Percentiles rank a stretch among this genome's conserved stretches.
Conservation (phyloP, 768 basidiomycete species). For the Termitomyces eurrhizus region DNA sequence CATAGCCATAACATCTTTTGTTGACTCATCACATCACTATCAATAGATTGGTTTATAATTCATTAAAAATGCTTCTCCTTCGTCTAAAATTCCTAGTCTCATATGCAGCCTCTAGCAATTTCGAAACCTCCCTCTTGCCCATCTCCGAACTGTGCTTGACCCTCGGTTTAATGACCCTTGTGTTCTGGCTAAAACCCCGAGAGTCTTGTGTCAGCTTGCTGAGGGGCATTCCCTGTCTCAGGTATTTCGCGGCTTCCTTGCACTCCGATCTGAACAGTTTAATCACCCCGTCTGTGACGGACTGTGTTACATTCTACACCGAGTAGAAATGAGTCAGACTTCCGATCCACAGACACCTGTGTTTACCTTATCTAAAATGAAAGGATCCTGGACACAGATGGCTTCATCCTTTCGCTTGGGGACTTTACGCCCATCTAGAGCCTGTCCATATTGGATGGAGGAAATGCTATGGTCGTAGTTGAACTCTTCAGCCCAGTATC, state of each 20-base stretch:
- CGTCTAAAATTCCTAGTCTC: neutral
- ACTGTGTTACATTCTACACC: constrained; percentile 5
- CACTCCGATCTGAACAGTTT: constrained; percentile 3
- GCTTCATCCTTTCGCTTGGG: neutral
- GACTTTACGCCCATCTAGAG: neutral
- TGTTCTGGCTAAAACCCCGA: neutral
- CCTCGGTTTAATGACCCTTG: neutral
- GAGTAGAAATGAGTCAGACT: neutral
- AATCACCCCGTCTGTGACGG: neutral
- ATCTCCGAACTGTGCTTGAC: neutral
- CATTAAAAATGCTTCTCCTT: too few relatives aligned
- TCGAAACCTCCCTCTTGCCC: neutral
- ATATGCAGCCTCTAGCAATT: neutral
- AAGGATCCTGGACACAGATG: constrained; percentile 12
- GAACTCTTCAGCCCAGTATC: constrained; percentile 43
- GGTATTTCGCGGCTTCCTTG: neutral
- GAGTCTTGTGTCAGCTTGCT: neutral
- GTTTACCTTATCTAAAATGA: constrained; percentile 7
- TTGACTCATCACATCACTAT: neutral
- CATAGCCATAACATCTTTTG: constrained; percentile 5
- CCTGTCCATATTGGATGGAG: constrained; percentile 10
- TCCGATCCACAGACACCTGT: neutral
- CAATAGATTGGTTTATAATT: neutral
- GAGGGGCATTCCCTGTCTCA: neutral
- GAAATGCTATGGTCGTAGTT: constrained; percentile 19